Conservation (phyloP, 805 yeast genomes). For the Candida jianshihensis region DNA sequence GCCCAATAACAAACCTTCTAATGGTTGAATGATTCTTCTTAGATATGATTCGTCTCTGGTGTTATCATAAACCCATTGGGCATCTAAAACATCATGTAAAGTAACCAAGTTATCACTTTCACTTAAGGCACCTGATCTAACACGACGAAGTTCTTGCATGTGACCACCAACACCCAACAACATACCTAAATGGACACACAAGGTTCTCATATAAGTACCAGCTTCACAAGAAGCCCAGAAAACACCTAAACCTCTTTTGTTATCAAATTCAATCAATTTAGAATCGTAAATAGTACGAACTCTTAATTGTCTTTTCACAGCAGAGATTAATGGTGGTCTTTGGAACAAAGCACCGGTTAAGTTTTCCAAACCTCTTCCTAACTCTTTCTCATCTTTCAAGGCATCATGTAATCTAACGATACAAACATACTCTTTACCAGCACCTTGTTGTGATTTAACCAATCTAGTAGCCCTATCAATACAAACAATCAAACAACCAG, state of each 20-base stretch:
- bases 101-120: constrained; percentile 92
- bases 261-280: constrained; percentile 91
- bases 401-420: constrained; percentile 94
- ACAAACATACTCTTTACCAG: constrained; percentile 99
- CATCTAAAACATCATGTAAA: constrained; percentile 94
- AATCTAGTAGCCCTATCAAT: constrained; percentile 96
- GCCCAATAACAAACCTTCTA: constrained; percentile 88
- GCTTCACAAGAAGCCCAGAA: constrained; percentile 99
- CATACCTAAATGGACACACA: constrained; percentile 99
- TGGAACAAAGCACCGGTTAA: constrained; percentile 98
- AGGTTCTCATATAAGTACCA: constrained; percentile 98
- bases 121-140: constrained; percentile 91
- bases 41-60: constrained; percentile 94
- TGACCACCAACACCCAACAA: constrained; percentile 98
- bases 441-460: constrained; percentile 98
- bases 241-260: constrained; percentile 93
- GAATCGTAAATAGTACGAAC: constrained; percentile 97
- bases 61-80: constrained; percentile 96
- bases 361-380: constrained; percentile 83
- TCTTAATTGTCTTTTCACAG: constrained; percentile 98
- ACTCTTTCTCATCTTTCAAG: constrained; percentile 80
- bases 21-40: constrained; percentile 89
- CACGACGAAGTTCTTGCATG: constrained; percentile 99
- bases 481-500: constrained; percentile 98
- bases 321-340: constrained; percentile 98